Conservation (phyloP, 1,284 basidiomycete genomes). For the Irpex rosettiformis region DNA sequence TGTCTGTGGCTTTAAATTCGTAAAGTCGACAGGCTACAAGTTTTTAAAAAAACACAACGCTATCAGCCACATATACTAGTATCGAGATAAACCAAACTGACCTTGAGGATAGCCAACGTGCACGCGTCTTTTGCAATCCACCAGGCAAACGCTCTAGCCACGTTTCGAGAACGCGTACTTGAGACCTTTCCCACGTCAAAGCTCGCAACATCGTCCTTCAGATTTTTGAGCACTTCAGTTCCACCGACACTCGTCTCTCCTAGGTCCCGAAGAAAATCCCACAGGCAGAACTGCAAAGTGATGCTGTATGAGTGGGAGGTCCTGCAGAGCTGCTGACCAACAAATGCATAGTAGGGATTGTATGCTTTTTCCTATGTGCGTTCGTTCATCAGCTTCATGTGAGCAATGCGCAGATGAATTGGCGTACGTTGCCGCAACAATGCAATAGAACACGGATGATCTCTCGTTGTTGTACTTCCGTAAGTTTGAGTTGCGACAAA, state of each 20-base stretch:
- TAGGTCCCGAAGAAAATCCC: constrained; percentile 94
- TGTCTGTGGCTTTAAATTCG: constrained; percentile 60
- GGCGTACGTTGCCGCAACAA: constrained; percentile 88
- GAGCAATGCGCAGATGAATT: no score
- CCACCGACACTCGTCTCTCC: constrained; percentile 86
- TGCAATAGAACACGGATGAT: constrained; percentile 90
- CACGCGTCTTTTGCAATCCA: constrained; percentile 76
- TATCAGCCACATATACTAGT: not conserved
- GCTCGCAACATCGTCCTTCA: constrained; percentile 45
- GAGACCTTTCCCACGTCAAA: constrained; percentile 59
- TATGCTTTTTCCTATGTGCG: constrained; percentile 76
- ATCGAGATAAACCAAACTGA: constrained; percentile 29
- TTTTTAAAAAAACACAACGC: not conserved
- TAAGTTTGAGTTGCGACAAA: constrained; percentile 78
- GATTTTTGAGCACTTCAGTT: constrained; percentile 67
- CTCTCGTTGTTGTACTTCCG: constrained; percentile 91
- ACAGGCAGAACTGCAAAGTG: constrained; percentile 93
- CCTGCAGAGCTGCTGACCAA: constrained; percentile 72
- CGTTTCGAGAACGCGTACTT: constrained; percentile 52
- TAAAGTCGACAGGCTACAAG: constrained; percentile 81
- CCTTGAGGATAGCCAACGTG: constrained; percentile 80
- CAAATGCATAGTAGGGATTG: constrained; percentile 95
- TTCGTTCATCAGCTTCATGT: no score
- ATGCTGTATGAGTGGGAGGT: constrained; percentile 83
- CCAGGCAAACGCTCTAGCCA: constrained; percentile 82